These are phyloP conservation scores for Fusarium heterosporum DNA, from an alignment of 2,329 filamentous ascomycete genomes.

Conservation along the genomic window DNA sequence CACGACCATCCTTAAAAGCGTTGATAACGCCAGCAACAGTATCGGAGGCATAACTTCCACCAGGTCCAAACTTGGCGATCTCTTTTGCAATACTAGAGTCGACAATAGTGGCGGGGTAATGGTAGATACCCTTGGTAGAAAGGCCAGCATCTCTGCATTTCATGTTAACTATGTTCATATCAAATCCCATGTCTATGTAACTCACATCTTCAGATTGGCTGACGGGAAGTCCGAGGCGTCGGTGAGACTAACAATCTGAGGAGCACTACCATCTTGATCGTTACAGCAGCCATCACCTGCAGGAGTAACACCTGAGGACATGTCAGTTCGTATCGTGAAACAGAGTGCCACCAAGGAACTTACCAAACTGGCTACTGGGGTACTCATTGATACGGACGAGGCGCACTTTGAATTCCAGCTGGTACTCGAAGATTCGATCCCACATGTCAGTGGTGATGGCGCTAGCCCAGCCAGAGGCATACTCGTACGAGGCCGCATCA, in stretches of 20 bases:
- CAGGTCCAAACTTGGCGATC: conserved; percentile 33
- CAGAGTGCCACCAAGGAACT: not conserved
- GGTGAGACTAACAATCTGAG: conserved; percentile 28
- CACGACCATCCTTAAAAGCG: conserved; percentile 24
- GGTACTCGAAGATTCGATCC: conserved; percentile 26
- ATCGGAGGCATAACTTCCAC: conserved; percentile 16
- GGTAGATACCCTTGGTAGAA: conserved; percentile 32
- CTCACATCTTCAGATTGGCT: conserved; percentile 33
- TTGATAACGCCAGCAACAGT: conserved; percentile 36
- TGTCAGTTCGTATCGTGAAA: not conserved
- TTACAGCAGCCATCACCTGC: conserved; percentile 5
- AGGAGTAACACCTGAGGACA: not conserved
- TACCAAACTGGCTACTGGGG: conserved; percentile 25
- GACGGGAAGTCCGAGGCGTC: conserved; percentile 28
- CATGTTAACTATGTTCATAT: not conserved
- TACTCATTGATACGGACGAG: conserved; percentile 38
- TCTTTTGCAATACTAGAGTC: conserved; percentile 19
- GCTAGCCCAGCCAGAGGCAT: conserved; percentile 25
- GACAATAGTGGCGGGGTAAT: conserved; percentile 28
- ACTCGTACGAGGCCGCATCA: conserved; percentile 29
- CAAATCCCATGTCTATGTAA: accelerated
- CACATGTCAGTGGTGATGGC: conserved; percentile 29
- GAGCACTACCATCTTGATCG: conserved; percentile 2
- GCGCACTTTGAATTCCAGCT: conserved; percentile 26
- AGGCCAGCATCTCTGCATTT: conserved; percentile 16